These are phyloP conservation scores for Termitomyces sp. DNA, from an alignment of 768 basidiomycete species.

Conservation along the genomic window DNA sequence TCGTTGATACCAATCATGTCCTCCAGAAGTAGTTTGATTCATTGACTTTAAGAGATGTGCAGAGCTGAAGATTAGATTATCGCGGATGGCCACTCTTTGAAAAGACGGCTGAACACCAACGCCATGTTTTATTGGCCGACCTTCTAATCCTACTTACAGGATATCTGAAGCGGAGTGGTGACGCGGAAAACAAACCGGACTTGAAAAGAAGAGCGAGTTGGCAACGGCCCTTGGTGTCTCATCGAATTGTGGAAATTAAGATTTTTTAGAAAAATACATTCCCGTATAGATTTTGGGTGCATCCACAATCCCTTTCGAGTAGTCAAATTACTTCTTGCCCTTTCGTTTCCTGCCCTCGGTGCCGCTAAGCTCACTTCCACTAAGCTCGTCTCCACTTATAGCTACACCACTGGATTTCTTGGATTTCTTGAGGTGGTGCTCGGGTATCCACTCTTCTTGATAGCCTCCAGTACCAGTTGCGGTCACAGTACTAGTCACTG, in stretches of 20 bases:
- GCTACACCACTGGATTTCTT: constrained; percentile 45
- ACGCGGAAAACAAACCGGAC: too few relatives aligned
- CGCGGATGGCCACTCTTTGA: too few relatives aligned
- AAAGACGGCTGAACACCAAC: too few relatives aligned
- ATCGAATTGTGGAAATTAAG: not conserved
- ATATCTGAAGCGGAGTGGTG: too few relatives aligned
- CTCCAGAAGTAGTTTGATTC: too few relatives aligned
- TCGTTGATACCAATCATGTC: too few relatives aligned
- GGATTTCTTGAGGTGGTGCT: constrained; percentile 74
- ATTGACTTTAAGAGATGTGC: too few relatives aligned
- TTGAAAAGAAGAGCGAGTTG: too few relatives aligned
- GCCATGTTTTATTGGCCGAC: too few relatives aligned
- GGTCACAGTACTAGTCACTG: constrained; percentile 55
- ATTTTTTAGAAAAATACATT: constrained; percentile 6
- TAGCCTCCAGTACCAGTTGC: constrained; percentile 69
- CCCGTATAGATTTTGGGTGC: constrained; percentile 7
- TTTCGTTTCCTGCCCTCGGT: constrained; percentile 59
- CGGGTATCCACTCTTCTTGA: constrained; percentile 92
- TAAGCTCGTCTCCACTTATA: constrained; percentile 59
- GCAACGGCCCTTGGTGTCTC: not conserved
- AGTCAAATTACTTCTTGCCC: constrained; percentile 35
- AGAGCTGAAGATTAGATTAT: too few relatives aligned
- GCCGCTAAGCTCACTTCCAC: constrained; percentile 62
- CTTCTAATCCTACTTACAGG: too few relatives aligned
- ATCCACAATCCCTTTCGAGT: not conserved